Percentiles rank a stretch among this genome's conserved stretches.
These are phyloP conservation scores for Mycena epipterygia DNA, from an alignment of 768 basidiomycete genomes.

Conservation along the genomic window DNA sequence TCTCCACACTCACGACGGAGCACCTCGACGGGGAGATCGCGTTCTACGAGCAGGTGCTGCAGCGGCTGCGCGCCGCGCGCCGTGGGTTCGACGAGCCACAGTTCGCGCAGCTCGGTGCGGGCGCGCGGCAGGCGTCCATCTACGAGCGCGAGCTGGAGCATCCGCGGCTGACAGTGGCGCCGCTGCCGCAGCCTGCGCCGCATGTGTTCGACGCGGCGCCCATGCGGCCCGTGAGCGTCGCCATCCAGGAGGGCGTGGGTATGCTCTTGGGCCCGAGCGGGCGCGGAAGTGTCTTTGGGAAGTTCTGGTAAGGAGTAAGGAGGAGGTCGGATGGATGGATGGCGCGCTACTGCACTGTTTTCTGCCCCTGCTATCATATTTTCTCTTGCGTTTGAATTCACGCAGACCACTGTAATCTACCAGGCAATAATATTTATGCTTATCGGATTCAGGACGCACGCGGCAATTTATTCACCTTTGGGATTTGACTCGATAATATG, in stretches of 20 bases:
- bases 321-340: background rate
- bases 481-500: too few relatives aligned
- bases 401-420: background rate
- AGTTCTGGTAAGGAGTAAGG: constrained; percentile 63
- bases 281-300: constrained; percentile 70
- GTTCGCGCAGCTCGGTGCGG: constrained; percentile 61
- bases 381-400: constrained; percentile 10
- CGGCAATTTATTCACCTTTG: too few relatives aligned
- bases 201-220: constrained; percentile 83
- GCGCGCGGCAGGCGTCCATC: constrained; percentile 75
- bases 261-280: constrained; percentile 64
- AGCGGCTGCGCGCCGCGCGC: constrained; percentile 70
- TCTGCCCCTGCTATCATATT: constrained; percentile 17
- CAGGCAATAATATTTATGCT: background rate
- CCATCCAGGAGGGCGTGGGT: constrained; percentile 80
- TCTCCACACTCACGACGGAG: constrained; percentile 68
- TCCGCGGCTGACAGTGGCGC: constrained; percentile 59
- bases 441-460: too few relatives aligned
- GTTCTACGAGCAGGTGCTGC: constrained; percentile 77
- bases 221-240: constrained; percentile 81
- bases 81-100: constrained; percentile 63
- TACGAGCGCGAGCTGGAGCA: constrained; percentile 82
- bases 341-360: constrained; percentile 5
- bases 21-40: constrained; percentile 86
- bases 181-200: constrained; percentile 81